Percentiles rank a stretch among this genome's conserved stretches.
Evolutionary conservation across 2,329 filamentous ascomycete species (phyloP).

Genomic region (Huntiella decipiens): DNA sequence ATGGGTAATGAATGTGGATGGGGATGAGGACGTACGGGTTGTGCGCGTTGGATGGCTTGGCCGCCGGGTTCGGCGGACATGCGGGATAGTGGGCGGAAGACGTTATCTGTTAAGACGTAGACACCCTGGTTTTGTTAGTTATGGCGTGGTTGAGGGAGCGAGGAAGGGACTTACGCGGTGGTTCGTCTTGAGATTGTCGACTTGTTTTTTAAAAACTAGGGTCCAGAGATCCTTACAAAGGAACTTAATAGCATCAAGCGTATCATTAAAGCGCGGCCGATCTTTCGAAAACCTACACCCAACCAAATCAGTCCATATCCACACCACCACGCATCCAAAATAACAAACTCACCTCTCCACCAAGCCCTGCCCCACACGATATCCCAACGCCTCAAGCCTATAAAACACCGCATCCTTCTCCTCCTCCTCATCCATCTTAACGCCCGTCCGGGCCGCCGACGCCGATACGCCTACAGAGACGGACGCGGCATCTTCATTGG

Average conservation of each 20-base stretch:
- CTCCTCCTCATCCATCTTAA: conserved; percentile 53
- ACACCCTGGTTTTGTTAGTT: conserved; percentile 42
- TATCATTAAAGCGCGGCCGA: conserved; percentile 73
- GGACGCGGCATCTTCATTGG: conserved; percentile 4
- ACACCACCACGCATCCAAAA: not conserved
- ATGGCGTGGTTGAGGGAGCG: not conserved
- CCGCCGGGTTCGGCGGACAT: conserved; percentile 72
- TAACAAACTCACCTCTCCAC: conserved; percentile 51
- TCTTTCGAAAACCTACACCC: conserved; percentile 53
- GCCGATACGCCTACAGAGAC: conserved; percentile 12
- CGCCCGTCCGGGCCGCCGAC: conserved; percentile 12
- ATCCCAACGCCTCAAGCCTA: conserved; percentile 66
- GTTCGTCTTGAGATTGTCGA: conserved; percentile 97
- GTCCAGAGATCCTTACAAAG: conserved; percentile 97
- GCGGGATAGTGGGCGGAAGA: conserved; percentile 70
- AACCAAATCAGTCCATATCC: conserved; percentile 5
- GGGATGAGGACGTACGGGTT: conserved; percentile 46
- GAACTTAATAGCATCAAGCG: conserved; percentile 93
- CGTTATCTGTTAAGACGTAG: conserved; percentile 85
- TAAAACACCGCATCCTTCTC: conserved; percentile 71
- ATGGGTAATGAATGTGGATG: conserved; percentile 1
- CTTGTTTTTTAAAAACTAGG: conserved; percentile 84
- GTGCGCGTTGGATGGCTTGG: conserved; percentile 54
- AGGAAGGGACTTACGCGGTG: conserved; percentile 43
- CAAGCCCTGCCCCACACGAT: conserved; percentile 78